A percentile compares a stretch with the other conserved stretches of the same genome.
These are phyloP conservation scores for Trametes versicolor DNA, from an alignment of 1,284 basidiomycete genomes.

Conservation along the genomic window DNA sequence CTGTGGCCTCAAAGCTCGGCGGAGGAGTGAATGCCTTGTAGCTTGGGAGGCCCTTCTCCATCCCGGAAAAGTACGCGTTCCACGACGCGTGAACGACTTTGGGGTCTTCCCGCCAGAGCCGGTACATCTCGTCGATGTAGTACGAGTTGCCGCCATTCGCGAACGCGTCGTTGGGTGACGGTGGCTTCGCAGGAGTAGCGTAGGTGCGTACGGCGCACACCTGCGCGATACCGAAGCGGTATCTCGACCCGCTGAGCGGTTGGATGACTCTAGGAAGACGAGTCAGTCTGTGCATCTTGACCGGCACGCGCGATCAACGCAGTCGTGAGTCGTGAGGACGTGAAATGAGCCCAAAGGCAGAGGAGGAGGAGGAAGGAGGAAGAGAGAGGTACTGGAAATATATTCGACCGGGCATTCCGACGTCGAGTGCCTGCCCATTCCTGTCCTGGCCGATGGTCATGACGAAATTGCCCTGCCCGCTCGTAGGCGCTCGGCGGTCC, in stretches of 20 bases:
- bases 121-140: constrained; percentile 97
- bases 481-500: constrained; percentile 13
- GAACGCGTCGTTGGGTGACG: constrained; percentile 82
- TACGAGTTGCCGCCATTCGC: constrained; percentile 94
- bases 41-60: constrained; percentile 92
- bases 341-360: not conserved
- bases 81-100: constrained; percentile 94
- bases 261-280: constrained; percentile 36
- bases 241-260: constrained; percentile 32
- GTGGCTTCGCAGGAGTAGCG: constrained; percentile 63
- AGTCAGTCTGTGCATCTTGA: constrained; percentile 33
- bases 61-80: constrained; percentile 94
- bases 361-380: constrained; percentile 4
- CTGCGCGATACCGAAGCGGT: constrained; percentile 31
- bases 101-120: constrained; percentile 91
- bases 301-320: constrained; percentile 9
- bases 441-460: constrained; percentile 12
- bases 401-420: constrained; percentile 18
- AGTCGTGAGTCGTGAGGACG: constrained; percentile 23
- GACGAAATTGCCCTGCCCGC: constrained; percentile 8
- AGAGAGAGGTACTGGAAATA: constrained; percentile 11
- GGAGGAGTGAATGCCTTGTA: constrained; percentile 89
- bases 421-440: constrained; percentile 3
- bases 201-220: constrained; percentile 44
- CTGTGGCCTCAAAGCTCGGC: constrained; percentile 76